Evolutionary conservation across 768 basidiomycete species (phyloP), one percentile per base, ranked within the genome.

Genomic region (Auricularia cornea): DNA sequence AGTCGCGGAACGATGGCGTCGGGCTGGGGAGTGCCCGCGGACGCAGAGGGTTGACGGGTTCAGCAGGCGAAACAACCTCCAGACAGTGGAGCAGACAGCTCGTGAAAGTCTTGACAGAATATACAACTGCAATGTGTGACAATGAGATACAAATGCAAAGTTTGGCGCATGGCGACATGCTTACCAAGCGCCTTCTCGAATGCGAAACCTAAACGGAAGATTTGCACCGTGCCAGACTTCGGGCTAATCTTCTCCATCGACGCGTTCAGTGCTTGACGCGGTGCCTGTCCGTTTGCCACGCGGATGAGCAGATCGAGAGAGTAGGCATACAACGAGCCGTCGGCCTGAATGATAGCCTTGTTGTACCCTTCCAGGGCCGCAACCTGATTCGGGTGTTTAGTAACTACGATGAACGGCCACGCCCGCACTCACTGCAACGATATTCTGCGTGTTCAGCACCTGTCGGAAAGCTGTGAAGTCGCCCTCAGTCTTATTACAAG

Each of bases 301-400:
- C 84, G 83, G 0, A 82, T 84, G 51, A 92, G 73, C n/a, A 85
- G 71, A 63, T 90, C 88, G 10, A 92, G 78, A 0, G 89, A 86
- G 69, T 89, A 93, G 0, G 88, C 81, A 26, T 82, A 66, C 3
- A 94, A 73, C 1, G 79, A 77, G 11, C 73, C 74, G 60, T 89
- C 86, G 16, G 79, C 77, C 41, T 88, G 85, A 2, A 93, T 77
- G 41, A 93, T 71, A 62, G 94, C 80, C 67, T 84, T 87, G 71
- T 89, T 85, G 71, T 83, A 86, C 0, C 77, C 72, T 33, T 76
- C 83, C 20, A 92, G 72, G 0, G 84, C 84, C 6, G 83, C 77
- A 38, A 94, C 77, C 79, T 3, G 77, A 80, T 23, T 84, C 79
- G 59, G 80, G 81, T 8, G 76, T 69, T 63, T 78, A 76, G 10